A percentile compares a stretch with the other conserved stretches of the same genome.
Evolutionary conservation across 768 basidiomycete genomes (phyloP).

Genomic region (Lentinula sp.): DNA sequence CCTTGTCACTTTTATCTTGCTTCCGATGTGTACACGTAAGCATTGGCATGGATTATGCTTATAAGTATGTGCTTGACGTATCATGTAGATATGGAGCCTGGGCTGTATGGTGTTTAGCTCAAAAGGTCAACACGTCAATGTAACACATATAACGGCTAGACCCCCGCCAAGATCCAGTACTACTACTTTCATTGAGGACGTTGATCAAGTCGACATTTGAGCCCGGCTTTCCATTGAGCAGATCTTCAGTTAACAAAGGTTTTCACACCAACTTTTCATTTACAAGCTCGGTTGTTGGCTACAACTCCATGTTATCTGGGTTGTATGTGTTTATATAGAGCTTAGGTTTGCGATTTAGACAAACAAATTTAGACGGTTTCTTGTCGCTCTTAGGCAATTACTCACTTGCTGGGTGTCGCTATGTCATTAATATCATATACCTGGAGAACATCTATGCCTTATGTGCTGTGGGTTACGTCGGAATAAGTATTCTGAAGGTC

Average conservation of each 20-base stretch:
- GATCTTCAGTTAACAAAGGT: neutral
- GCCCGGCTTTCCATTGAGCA: neutral
- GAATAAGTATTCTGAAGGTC: no score
- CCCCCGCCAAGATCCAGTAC: neutral
- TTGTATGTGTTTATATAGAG: no score
- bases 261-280: no score
- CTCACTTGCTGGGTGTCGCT: no score
- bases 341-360: no score
- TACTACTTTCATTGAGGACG: neutral
- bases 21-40: neutral
- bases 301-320: neutral
- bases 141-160: neutral
- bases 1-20: neutral
- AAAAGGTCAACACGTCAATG: neutral
- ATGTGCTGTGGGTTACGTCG: no score
- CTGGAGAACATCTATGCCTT: no score
- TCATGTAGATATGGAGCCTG: neutral
- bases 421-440: no score
- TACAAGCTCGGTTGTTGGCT: no score
- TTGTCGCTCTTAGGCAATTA: no score
- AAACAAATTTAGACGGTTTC: no score
- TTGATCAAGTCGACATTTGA: neutral
- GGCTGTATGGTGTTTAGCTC: conserved; percentile 1
- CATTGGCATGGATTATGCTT: neutral
- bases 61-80: neutral